These are phyloP conservation scores for Blastocystis sp. DNA, from an alignment of 352 stramenopile species.

Conservation along the genomic window DNA sequence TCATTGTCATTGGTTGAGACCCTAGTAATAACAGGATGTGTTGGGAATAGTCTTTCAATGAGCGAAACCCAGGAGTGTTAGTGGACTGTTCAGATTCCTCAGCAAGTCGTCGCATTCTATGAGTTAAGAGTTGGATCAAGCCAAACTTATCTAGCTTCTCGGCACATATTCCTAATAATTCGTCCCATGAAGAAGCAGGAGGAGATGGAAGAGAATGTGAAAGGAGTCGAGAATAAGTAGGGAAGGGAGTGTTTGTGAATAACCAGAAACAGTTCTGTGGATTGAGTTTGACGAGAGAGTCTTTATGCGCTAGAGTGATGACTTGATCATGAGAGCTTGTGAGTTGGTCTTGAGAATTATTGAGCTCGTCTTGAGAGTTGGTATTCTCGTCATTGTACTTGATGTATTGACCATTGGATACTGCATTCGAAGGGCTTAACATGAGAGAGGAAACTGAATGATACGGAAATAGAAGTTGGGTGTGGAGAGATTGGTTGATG, in stretches of 20 bases:
- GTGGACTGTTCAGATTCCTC: background rate
- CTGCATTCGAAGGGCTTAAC: background rate
- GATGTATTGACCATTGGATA: conserved; percentile 6
- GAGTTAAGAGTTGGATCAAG: background rate
- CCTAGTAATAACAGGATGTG: background rate
- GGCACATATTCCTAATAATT: background rate
- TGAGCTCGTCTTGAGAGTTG: too few species aligned
- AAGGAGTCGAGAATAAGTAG: background rate
- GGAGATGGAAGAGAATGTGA: background rate
- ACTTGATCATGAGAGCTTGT: too few species aligned
- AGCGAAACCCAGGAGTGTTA: background rate
- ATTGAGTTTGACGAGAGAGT: background rate
- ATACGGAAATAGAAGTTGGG: background rate
- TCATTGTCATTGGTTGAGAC: background rate
- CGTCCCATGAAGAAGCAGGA: background rate
- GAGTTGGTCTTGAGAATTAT: too few species aligned
- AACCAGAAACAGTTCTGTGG: background rate
- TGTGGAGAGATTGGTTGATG: background rate
- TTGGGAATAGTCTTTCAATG: background rate
- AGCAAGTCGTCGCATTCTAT: background rate
- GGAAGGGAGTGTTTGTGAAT: background rate
- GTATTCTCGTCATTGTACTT: too few species aligned
- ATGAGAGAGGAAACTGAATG: background rate
- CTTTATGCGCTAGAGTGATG: background rate
- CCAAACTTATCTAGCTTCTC: background rate